Evolutionary conservation across 2,329 filamentous ascomycete species (phyloP).

Genomic region (Fusarium albidum): DNA sequence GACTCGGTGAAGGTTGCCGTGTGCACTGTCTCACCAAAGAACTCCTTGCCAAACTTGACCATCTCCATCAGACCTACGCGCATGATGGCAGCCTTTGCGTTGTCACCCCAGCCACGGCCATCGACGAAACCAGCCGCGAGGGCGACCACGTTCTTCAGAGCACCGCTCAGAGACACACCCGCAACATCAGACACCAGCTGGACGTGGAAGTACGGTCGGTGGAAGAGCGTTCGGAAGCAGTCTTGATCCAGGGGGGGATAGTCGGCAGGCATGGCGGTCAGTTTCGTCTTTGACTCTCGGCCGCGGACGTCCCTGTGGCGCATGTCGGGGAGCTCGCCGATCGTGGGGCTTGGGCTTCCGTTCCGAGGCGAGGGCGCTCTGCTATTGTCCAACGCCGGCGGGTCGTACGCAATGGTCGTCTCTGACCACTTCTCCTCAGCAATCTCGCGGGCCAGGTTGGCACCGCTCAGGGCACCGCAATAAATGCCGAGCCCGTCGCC

Average conservation of each 20-base stretch:
- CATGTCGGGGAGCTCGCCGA: constrained; percentile 62
- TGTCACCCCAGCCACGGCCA: constrained; percentile 96
- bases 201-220: constrained; percentile 97
- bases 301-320: constrained; percentile 76
- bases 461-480: constrained; percentile 92
- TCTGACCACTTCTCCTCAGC: constrained; percentile 96
- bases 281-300: constrained; percentile 70
- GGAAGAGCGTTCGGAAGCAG: constrained; percentile 86
- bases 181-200: constrained; percentile 95
- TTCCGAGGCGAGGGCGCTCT: constrained; percentile 68
- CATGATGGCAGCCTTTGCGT: constrained; percentile 99
- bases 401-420: constrained; percentile 96
- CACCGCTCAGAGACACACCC: constrained; percentile 92
- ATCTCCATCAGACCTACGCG: constrained; percentile 94
- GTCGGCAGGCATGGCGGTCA: constrained; percentile 79
- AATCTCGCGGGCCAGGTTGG: constrained; percentile 96
- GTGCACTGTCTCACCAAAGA: constrained; percentile 85
- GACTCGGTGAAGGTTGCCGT: constrained; percentile 95
- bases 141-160: constrained; percentile 96
- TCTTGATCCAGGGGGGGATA: constrained; percentile 88
- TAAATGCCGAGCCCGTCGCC: constrained; percentile 92
- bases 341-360: constrained; percentile 57
- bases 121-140: constrained; percentile 95
- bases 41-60: constrained; percentile 93
- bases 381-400: constrained; percentile 83